These are phyloP conservation scores for Zizania palustris DNA, from an alignment of 202 grass and related monocot genomes.

Conservation along the genomic window DNA sequence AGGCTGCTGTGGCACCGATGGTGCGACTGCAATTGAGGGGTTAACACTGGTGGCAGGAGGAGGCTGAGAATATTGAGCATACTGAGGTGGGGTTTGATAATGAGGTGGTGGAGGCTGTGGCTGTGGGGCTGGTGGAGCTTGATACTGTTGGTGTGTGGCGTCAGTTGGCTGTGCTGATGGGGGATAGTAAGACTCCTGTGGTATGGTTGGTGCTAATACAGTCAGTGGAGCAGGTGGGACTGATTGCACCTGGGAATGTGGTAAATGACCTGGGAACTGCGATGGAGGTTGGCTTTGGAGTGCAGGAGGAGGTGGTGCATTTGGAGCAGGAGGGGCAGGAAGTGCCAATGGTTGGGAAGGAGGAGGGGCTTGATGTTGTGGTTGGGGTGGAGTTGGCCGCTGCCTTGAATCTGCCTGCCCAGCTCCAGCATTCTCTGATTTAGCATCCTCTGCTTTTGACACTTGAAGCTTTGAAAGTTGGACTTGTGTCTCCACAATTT, in stretches of 20 bases:
- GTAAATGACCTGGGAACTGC: conserved; percentile 51
- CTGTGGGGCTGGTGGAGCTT: conserved; percentile 35
- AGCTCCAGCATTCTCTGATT: conserved; percentile 50
- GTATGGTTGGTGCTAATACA: conserved; percentile 40
- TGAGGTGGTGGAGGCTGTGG: conserved; percentile 38
- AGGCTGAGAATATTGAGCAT: conserved; percentile 55
- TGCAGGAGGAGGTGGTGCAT: conserved; percentile 49
- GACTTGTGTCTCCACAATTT: conserved; percentile 68
- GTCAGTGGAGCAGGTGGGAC: background rate
- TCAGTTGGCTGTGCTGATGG: conserved; percentile 44
- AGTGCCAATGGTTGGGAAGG: conserved; percentile 36
- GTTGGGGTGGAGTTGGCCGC: conserved; percentile 41
- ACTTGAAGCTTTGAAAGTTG: conserved; percentile 70
- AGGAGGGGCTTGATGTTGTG: conserved; percentile 43
- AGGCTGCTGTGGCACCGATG: conserved; percentile 42
- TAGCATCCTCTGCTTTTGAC: conserved; percentile 47
- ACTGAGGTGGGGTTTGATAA: conserved; percentile 56
- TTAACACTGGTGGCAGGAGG: conserved; percentile 49
- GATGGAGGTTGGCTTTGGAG: conserved; percentile 48
- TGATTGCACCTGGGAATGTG: conserved; percentile 42
- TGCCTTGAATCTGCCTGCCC: conserved; percentile 40
- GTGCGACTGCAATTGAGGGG: conserved; percentile 39
- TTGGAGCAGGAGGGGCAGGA: conserved; percentile 56
- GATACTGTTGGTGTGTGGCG: conserved; percentile 52
- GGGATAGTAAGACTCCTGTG: conserved; percentile 54